phyloP scores from a whole-genome alignment of 2,329 filamentous ascomycete species.

The Aspergillus alliaceus region DNA sequence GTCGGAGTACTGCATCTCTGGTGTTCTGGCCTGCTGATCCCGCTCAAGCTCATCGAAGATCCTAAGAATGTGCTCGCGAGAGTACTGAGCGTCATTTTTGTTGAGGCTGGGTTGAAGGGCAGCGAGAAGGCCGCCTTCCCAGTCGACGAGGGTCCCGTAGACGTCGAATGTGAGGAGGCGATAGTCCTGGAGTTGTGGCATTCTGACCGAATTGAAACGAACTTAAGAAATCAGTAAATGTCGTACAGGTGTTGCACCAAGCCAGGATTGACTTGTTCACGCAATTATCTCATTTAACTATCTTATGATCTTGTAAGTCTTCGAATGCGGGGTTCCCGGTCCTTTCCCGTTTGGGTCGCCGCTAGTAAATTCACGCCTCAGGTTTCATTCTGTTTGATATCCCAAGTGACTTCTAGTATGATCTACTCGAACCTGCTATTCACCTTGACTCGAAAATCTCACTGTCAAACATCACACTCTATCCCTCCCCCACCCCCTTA shows the following conservation, averaged over 20 bases:
- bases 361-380: too few species aligned
- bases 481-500: neutral
- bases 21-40: constrained; percentile 54
- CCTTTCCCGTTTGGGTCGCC: too few species aligned
- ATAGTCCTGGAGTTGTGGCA: constrained; percentile 39
- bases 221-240: neutral
- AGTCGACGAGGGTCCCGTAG: constrained; percentile 78
- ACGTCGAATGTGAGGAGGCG: constrained; percentile 70
- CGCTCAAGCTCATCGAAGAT: constrained; percentile 37
- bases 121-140: constrained; percentile 65
- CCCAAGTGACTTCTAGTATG: too few species aligned
- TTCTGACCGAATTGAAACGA: constrained; percentile 3
- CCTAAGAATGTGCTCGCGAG: constrained; percentile 23
- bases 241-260: too few species aligned
- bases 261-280: too few species aligned
- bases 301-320: too few species aligned
- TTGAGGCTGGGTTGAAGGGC: constrained; percentile 50
- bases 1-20: constrained; percentile 59
- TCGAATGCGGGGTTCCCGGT: too few species aligned
- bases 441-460: too few species aligned
- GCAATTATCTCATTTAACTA: too few species aligned
- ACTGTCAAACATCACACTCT: too few species aligned
- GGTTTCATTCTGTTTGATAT: too few species aligned
- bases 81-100: constrained; percentile 40
- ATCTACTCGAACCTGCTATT: too few species aligned